These are phyloP conservation scores for Coemansia sp. DNA, from an alignment of 192 early-diverging fungal species.

Conservation along the genomic window DNA sequence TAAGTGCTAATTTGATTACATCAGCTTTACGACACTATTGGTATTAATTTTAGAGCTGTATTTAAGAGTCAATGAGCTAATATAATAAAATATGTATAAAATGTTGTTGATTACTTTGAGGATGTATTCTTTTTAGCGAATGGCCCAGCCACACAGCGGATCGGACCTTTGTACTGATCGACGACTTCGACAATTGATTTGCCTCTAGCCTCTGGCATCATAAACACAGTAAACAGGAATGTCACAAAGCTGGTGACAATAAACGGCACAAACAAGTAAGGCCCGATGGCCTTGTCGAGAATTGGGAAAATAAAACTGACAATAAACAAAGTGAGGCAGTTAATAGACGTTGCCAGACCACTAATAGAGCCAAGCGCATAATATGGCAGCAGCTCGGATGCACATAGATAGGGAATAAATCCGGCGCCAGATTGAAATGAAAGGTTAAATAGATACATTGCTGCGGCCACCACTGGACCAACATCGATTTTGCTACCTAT, in stretches of 20 bases:
- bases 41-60: too few species aligned
- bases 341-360: conserved; percentile 62
- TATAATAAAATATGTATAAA: background rate
- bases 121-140: background rate
- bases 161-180: conserved; percentile 42
- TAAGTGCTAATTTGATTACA: too few species aligned
- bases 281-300: conserved; percentile 53
- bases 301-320: conserved; percentile 64
- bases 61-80: too few species aligned
- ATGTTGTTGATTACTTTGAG: background rate
- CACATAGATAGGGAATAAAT: conserved; percentile 80
- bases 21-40: too few species aligned
- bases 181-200: conserved; percentile 48
- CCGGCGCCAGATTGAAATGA: conserved; percentile 85
- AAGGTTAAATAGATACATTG: conserved; percentile 69
- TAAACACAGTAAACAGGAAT: conserved; percentile 40
- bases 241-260: conserved; percentile 50
- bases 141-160: conserved; percentile 22
- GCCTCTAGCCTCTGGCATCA: conserved; percentile 72
- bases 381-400: conserved; percentile 74
- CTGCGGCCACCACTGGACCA: conserved; percentile 57
- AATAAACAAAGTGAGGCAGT: conserved; percentile 66
- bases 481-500: conserved; percentile 63
- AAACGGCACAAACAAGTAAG: conserved; percentile 69
- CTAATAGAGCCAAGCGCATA: conserved; percentile 63